phyloP scores from a whole-genome alignment of 768 basidiomycete genomes.

The Leccinum obscurum region DNA sequence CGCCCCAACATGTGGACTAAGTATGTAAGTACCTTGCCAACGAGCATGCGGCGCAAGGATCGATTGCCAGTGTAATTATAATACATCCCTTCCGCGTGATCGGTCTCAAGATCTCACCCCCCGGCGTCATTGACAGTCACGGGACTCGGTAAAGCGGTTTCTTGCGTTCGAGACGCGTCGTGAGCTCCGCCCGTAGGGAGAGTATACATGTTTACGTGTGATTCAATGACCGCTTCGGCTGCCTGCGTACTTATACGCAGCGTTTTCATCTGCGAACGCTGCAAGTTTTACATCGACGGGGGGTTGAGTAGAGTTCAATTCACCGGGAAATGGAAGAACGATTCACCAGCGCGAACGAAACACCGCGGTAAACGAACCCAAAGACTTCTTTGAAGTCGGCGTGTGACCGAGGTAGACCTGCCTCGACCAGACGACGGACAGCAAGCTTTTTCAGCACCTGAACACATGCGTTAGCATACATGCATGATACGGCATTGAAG shows the following conservation, averaged over 20 bases:
- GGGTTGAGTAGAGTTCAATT: background rate
- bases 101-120: slow-evolving; percentile 2
- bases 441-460: slow-evolving; percentile 42
- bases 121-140: slow-evolving; percentile 12
- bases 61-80: background rate
- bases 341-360: slow-evolving; percentile 42
- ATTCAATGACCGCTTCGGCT: slow-evolving; percentile 36
- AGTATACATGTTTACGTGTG: slow-evolving; percentile 40
- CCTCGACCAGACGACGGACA: slow-evolving; percentile 32
- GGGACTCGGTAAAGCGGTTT: background rate
- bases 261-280: slow-evolving; percentile 34
- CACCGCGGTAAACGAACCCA: slow-evolving; percentile 41
- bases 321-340: background rate
- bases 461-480: background rate
- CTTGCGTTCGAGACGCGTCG: slow-evolving; percentile 1
- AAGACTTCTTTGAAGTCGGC: slow-evolving; percentile 43
- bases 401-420: slow-evolving; percentile 37
- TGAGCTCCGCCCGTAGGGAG: background rate
- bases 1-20: background rate
- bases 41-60: background rate
- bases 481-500: background rate
- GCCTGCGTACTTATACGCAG: slow-evolving; percentile 23
- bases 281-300: background rate
- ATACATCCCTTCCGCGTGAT: background rate
- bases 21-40: background rate